phyloP scores from a whole-genome alignment of 78 protist species.

The Dictyostelium brefeldianum region DNA sequence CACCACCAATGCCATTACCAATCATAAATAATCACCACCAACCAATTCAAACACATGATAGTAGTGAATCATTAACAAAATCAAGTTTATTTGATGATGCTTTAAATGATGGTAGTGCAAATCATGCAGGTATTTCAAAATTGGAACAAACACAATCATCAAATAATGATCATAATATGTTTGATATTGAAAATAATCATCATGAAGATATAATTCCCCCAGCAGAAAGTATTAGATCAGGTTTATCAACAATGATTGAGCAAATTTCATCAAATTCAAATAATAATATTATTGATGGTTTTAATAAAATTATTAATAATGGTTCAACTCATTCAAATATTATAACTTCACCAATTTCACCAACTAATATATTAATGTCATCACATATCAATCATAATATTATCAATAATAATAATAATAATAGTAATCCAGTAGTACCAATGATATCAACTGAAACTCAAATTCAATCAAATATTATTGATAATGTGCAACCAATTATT shows the following conservation, averaged over 20 bases:
- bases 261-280: neutral
- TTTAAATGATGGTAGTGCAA: too few species aligned
- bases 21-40: neutral
- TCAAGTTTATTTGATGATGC: too few species aligned
- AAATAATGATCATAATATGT: neutral
- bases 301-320: neutral
- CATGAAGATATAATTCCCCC: neutral
- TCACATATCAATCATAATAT: neutral
- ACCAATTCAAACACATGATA: neutral
- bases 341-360: neutral
- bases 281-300: neutral
- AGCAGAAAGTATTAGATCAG: slow-evolving; percentile 15
- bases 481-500: too few species aligned
- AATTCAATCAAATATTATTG: too few species aligned
- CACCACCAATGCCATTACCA: neutral
- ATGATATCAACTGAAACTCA: too few species aligned
- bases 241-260: slow-evolving; percentile 5
- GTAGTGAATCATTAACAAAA: too few species aligned
- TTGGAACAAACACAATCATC: neutral
- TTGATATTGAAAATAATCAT: slow-evolving; percentile 24
- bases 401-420: too few species aligned
- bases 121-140: too few species aligned
- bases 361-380: neutral
- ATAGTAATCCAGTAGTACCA: too few species aligned
- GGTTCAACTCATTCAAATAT: neutral